A percentile compares a stretch with the other conserved stretches of the same genome.
phyloP scores from a whole-genome alignment of 1,284 basidiomycete genomes.

The Sanghuangporus sanghuang region DNA sequence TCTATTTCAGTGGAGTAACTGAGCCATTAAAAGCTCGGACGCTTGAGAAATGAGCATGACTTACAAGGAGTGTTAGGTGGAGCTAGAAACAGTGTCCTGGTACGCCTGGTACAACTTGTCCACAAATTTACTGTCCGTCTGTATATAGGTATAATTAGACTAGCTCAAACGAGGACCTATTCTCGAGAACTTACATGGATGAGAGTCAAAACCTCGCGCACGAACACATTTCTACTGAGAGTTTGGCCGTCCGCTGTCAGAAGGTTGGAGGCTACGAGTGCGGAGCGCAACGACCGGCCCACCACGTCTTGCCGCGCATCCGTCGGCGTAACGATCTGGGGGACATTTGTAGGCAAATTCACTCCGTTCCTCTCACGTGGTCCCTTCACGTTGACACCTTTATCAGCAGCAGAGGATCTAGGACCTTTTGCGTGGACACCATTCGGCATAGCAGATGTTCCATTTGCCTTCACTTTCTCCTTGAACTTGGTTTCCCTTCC shows the following conservation, averaged over 20 bases:
- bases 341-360: background rate
- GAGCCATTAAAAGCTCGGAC: background rate
- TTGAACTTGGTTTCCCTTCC: background rate
- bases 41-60: background rate
- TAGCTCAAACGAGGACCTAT: background rate
- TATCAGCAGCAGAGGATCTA: background rate
- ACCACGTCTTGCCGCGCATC: background rate
- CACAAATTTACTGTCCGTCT: conserved; percentile 11
- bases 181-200: conserved; percentile 51
- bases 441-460: background rate
- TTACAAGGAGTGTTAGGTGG: background rate
- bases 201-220: conserved; percentile 59
- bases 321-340: background rate
- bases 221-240: conserved; percentile 56
- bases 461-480: conserved; percentile 11
- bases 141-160: background rate
- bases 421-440: background rate
- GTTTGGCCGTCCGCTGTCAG: conserved; percentile 3
- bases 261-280: background rate
- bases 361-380: background rate
- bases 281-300: background rate
- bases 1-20: too few relatives aligned
- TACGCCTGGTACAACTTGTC: conserved; percentile 9
- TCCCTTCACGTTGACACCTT: background rate
- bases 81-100: background rate